Base-by-base conservation (phyloP, 2,329 filamentous ascomycete species). In the Monascus ruber region DNA sequence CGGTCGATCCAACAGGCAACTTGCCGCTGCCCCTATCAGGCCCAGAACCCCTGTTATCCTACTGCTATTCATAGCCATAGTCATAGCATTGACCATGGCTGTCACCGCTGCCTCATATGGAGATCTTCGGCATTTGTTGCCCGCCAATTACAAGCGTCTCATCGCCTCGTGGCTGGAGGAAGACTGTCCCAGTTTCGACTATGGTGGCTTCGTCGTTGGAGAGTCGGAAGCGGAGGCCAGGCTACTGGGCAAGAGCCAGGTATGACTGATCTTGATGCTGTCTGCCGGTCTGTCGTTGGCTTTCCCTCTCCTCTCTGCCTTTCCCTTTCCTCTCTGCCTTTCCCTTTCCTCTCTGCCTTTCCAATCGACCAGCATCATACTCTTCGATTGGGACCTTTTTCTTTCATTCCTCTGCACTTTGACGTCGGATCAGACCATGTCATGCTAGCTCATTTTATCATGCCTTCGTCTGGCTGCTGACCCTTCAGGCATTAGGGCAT, bases 101-200 rank as follows among this genome's bases (percentile, higher is more conserved):
- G 17, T 35, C 67, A 71, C 76, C 75, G 75, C 75, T 9, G 69
- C 73, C 8, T 58, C 62, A 37, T 69, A 79, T 50, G 78, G 78
- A 47, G 71, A 73, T 41, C 69, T 78, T 28, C 71, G 75, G 11
- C 78, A 94, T 60, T 77, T 96, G 47, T 79, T 96, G 33, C 88
- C 89, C 0, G 76, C 80, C 24, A 83, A 80, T 47, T 95, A 86
- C 78, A 94, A 89, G 61, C 74, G 79, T 36, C 76, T 81, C 48
- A 77, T 95, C 46, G 76, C 81, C 24, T 68, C 76, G 54, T 98
- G 91, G 91, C 81, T 95, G 9, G 84, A 87, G 55, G 91, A 98
- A 66, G 91, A 98, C 68, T 93, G 87, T 3, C 91, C 91, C 4
- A 91, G 85, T 38, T 89, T 94, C 65, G 91, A 98, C 71, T 95